phyloP scores from a whole-genome alignment of 1,139 yeast genomes.

The Fermentozyma sake region DNA sequence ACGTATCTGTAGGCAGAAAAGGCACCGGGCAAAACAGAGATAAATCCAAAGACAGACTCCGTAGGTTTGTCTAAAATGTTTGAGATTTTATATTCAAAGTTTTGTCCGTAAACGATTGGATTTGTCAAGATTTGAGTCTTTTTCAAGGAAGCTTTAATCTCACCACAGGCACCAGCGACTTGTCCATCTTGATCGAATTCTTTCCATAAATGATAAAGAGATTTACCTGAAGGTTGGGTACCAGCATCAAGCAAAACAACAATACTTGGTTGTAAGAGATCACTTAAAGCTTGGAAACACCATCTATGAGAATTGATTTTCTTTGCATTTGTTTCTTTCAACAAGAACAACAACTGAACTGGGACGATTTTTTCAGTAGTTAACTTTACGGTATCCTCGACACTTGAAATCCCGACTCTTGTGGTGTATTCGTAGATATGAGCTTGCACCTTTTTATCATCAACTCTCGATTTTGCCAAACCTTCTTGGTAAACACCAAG shows the following conservation, averaged over 20 bases:
- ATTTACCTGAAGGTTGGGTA: slow-evolving; percentile 44
- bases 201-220: slow-evolving; percentile 46
- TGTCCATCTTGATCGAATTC: slow-evolving; percentile 45
- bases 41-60: slow-evolving; percentile 44
- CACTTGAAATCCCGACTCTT: slow-evolving; percentile 44
- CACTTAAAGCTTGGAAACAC: slow-evolving; percentile 49
- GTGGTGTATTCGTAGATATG: slow-evolving; percentile 48
- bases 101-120: slow-evolving; percentile 46
- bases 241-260: slow-evolving; percentile 46
- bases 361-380: slow-evolving; percentile 48
- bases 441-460: slow-evolving; percentile 43
- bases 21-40: slow-evolving; percentile 46
- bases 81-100: slow-evolving; percentile 44
- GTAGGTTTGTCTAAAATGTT: slow-evolving; percentile 46
- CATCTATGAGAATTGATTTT: slow-evolving; percentile 48
- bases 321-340: slow-evolving; percentile 45
- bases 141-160: slow-evolving; percentile 40
- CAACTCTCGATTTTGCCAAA: slow-evolving; percentile 44
- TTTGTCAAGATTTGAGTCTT: slow-evolving; percentile 38
- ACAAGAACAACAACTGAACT: slow-evolving; percentile 43
- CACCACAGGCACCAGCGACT: slow-evolving; percentile 52
- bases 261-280: slow-evolving; percentile 40
- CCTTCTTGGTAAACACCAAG: slow-evolving; percentile 49
- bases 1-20: slow-evolving; percentile 41
- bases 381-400: slow-evolving; percentile 43